A percentile compares a stretch with the other conserved stretches of the same genome.
These are phyloP conservation scores for Lathyrus sativus DNA, from an alignment of 306 rosid species.

Conservation along the genomic window DNA sequence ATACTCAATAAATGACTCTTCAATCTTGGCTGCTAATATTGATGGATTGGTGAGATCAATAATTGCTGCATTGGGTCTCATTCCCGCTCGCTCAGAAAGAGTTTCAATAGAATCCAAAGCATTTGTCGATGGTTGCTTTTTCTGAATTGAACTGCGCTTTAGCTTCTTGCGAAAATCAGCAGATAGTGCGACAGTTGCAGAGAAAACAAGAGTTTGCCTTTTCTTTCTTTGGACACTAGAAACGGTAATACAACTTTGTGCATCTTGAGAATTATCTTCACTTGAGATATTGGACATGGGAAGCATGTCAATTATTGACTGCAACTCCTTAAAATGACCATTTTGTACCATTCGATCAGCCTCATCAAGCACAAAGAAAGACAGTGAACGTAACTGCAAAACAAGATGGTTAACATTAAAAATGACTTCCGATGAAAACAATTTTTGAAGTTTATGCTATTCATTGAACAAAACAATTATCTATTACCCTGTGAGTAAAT, in stretches of 20 bases:
- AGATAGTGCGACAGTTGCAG: conserved; percentile 90
- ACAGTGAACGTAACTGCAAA: conserved; percentile 86
- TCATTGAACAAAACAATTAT: conserved; percentile 27
- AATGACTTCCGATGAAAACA: conserved; percentile 20
- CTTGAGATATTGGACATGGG: conserved; percentile 56
- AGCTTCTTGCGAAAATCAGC: conserved; percentile 91
- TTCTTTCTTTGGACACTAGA: conserved; percentile 81
- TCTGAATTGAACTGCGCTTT: conserved; percentile 63
- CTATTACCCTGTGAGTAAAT: not conserved
- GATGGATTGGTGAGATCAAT: conserved; percentile 83
- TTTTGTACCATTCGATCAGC: conserved; percentile 95
- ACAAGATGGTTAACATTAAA: conserved; percentile 36
- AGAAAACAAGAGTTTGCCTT: conserved; percentile 93
- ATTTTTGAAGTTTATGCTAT: conserved; percentile 10
- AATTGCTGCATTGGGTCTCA: conserved; percentile 80
- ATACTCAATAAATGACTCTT: conserved; percentile 93
- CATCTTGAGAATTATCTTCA: conserved; percentile 49
- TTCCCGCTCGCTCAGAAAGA: conserved; percentile 89
- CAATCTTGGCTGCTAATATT: conserved; percentile 76
- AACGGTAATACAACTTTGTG: conserved; percentile 51
- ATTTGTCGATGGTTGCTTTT: conserved; percentile 59
- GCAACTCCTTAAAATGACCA: conserved; percentile 92
- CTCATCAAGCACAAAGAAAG: conserved; percentile 95
- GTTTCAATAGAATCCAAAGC: conserved; percentile 80
- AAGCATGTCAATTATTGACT: conserved; percentile 91